Evolutionary conservation across 768 basidiomycete species (phyloP).

Genomic region (Lactarius akahatsu): DNA sequence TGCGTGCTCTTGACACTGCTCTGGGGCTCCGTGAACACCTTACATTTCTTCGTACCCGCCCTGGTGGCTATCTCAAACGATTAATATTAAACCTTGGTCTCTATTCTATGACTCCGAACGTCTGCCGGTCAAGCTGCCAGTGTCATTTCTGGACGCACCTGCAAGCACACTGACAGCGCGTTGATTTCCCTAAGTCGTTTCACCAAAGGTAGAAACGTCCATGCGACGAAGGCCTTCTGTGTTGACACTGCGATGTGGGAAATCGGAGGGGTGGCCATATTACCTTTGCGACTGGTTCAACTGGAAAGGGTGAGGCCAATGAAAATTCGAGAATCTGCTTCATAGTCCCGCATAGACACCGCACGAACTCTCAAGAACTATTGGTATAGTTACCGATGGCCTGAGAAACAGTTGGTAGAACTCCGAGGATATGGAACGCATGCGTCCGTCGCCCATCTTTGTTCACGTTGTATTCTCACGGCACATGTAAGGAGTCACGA

Average conservation of each 20-base stretch:
- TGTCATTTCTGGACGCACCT: no score
- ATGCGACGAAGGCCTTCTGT: slow-evolving; percentile 57
- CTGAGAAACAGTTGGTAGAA: slow-evolving; percentile 87
- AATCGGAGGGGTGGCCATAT: slow-evolving; percentile 71
- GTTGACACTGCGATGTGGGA: slow-evolving; percentile 78
- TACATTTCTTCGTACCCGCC: no score
- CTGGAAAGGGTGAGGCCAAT: slow-evolving; percentile 58
- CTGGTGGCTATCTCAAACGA: no score
- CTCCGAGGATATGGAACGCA: slow-evolving; percentile 90
- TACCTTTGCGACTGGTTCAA: slow-evolving; percentile 72
- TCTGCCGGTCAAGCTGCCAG: no score
- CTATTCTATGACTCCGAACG: no score
- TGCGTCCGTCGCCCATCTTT: slow-evolving; percentile 54
- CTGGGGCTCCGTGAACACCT: no score
- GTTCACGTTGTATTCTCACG: not conserved
- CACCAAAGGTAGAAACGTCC: slow-evolving; percentile 50
- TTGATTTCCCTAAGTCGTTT: slow-evolving; percentile 21
- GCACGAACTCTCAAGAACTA: slow-evolving; percentile 71
- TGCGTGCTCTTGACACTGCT: no score
- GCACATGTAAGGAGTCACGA: slow-evolving; percentile 74
- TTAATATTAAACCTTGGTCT: no score
- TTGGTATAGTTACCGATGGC: slow-evolving; percentile 73
- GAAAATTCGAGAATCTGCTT: not conserved
- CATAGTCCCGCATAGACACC: slow-evolving; percentile 48
- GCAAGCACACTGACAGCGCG: slow-evolving; percentile 4